Base-by-base conservation (phyloP, 106 monocot genomes). In the Dioscorea alata region DNA sequence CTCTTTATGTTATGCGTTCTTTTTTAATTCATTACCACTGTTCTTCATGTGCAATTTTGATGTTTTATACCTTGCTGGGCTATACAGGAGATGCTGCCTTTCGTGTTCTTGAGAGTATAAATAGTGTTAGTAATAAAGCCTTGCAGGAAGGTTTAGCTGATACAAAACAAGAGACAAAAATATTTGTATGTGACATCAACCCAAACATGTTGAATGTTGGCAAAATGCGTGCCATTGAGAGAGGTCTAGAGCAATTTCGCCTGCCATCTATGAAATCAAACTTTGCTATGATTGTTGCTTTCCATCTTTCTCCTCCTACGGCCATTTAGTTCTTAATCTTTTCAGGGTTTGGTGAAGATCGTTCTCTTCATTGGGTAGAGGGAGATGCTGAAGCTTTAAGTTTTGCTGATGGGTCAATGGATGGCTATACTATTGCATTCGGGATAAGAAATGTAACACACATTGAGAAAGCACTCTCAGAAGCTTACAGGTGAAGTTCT, bases 401-500 rank as follows among this genome's bases (percentile, higher is more conserved):
- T 65, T 97, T 97, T 79, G 79, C 83, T 32, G 92, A 89, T 50
- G 60, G 42, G 33, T 90, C 89, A 33, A 92, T 92, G 97, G 92
- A 97, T 89, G 89, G 89, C 10, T 97, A 97, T 65, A 92, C 97
- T 18, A 85, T 97, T 75, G 97, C 92, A 58, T 97, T 97, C 85
- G 97, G 92, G 33, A 97, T 97, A 63, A 86, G 92, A 90, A 97
- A 97, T 87, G 97, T 97, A 32, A 92, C 92, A 21, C 97, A 89
- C 65, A 90, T 92, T 79, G 97, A 97, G 76, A 86, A 77, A 69
- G 97, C 50, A 28, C 87, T 97, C 64, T 23, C 73, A 25, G 97
- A 97, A 75, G 92, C 97, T 74, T 81, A 83, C 62, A 86, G 96
- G 96, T 92, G 49, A 79, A 59, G 31, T 42, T 33, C 13, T 60